Percentiles rank a stretch among this genome's conserved stretches.
These are phyloP conservation scores for Podaxis sp. DNA, from an alignment of 768 basidiomycete genomes.

Conservation along the genomic window DNA sequence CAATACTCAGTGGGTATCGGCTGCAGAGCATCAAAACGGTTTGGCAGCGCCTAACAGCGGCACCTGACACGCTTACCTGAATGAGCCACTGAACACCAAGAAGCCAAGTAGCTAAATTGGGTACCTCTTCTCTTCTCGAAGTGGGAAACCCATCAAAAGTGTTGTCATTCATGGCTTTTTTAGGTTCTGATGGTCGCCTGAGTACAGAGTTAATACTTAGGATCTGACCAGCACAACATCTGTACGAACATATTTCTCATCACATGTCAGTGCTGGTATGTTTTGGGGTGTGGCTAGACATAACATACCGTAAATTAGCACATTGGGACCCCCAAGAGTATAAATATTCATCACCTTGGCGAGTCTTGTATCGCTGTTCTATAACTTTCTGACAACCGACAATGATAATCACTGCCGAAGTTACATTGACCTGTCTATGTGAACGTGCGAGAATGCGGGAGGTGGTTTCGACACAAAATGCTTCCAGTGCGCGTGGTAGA, in stretches of 20 bases:
- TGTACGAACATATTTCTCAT: not conserved
- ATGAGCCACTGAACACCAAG: not conserved
- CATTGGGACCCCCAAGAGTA: not conserved
- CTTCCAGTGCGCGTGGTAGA: not conserved
- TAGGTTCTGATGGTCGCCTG: not conserved
- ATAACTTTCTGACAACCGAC: not conserved
- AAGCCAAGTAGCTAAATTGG: slow-evolving; percentile 1
- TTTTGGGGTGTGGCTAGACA: not conserved
- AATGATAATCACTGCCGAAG: not conserved
- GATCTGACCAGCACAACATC: not conserved
- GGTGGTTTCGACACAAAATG: not conserved
- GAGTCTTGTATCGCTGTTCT: not conserved
- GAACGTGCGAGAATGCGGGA: not conserved
- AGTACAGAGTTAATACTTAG: not conserved
- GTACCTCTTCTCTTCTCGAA: not conserved
- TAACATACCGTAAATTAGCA: not conserved
- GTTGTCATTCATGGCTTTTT: not conserved
- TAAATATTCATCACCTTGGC: not conserved
- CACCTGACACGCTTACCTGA: not conserved
- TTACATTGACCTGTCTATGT: not conserved
- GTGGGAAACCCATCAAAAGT: not conserved
- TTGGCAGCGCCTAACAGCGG: not conserved
- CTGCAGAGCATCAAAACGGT: not conserved
- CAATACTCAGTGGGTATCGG: not conserved
- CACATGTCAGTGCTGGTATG: not conserved